Evolutionary conservation across 371 early-diverging fungal species (phyloP), one percentile per base, ranked within the genome.

Genomic region (Actinomucor elegans): DNA sequence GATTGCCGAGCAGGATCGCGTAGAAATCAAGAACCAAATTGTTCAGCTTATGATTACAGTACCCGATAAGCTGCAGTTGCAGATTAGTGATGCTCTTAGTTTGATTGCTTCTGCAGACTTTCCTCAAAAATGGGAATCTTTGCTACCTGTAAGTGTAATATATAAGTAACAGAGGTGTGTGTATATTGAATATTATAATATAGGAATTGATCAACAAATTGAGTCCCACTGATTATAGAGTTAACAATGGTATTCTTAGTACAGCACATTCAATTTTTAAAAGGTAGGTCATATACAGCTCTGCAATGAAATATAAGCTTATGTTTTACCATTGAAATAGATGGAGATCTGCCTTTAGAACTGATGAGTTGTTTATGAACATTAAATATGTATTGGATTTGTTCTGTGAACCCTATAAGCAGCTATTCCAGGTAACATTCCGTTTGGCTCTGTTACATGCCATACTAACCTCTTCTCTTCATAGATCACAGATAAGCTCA

Each of bases 191-290:
- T 15, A 15, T 44, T 21, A 24, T 53, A 34, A 12, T 49, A 33
- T 59, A 89, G 88, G 85, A 89, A 61, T 69, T 97, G 42, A 85
- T 92, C 10, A 70, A 75, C 48, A 87, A 88, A 61, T 71, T 98
- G 35, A 89, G 84, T 44, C 73, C 86, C 1, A 79, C 82, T 3
- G 92, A 97, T 67, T 92, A 80, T 67, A 75, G 71, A 43, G 80
- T 81, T 42, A 97, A 96, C 75, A 87, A 92, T 51, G 96, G 94
- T 50, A 84, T 98, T 24, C 80, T 98, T 61, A 87, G 92, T 55
- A 94, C 97, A 10, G 92, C 94, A 3, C 96, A 96, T 65, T 89
- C 92, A 5, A 91, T 97, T 55, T 96, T 97, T 72, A 92, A 91
- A 65, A 83, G 90, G 88, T 89, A 75, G n/a, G 17, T 20, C 15